Evolutionary conservation across 202 grass and related monocot species (phyloP), one percentile per base, ranked within the genome.

Genomic region (Carex sylvatica): DNA sequence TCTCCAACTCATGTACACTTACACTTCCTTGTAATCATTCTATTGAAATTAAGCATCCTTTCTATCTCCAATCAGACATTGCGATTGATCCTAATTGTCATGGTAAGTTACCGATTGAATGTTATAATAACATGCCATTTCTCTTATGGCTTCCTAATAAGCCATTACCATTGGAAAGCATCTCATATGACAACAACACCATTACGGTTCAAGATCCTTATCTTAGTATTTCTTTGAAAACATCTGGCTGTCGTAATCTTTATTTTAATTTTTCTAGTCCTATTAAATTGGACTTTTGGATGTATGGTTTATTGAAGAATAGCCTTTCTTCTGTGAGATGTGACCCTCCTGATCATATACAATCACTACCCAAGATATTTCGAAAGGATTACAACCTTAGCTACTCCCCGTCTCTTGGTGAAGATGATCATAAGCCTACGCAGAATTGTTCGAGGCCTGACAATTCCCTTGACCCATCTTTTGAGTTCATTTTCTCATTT

Each of bases 321-420:
- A 54, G 15, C 36, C 42, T 82, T 68, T 67, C 80, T 82, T 82
- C 59, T 12, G 1, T 82, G 15, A 26, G 49, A 52, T 82, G 80
- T 36, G 0, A 11, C 0, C 11, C 44, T 38, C 0, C 36, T 33
- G 11, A 69, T 55, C 38, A 55, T 26, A 65, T 52, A 82, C 15
- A 47, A 18, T 68, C 44, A 38, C 61, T 46, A 18, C 79, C 42
- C 40, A 1, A 77, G 0, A 0, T 16, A n/a, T 36, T 77, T 35
- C 3, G 20, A 49, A 49, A 0, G 46, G 46, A 49, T 49, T 49
- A 49, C 46, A 49, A 49, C 9, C 46, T 49, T 49, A 49, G 46
- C 46, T 49, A 49, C 9, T 12, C 46, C 2, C 10, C 46, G 0
- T 49, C 46, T 49, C 46, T 49, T 49, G 46, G 10, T 49, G 2